Conservation (phyloP, 176 grass and related monocot genomes). For the Musa beccarii region DNA sequence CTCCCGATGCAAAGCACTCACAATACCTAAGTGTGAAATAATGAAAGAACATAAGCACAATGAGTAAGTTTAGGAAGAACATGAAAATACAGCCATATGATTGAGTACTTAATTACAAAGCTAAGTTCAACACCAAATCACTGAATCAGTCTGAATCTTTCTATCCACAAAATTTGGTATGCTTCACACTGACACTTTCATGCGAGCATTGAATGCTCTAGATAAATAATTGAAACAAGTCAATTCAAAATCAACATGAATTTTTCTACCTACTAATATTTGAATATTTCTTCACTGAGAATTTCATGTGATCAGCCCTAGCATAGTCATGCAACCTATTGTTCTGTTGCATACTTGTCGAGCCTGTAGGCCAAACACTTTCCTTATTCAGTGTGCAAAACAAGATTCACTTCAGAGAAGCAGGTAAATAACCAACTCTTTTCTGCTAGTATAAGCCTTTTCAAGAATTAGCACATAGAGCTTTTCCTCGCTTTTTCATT, state of each 20-base stretch:
- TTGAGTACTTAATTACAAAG: not conserved
- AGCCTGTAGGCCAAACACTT: not conserved
- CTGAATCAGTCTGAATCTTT: not conserved
- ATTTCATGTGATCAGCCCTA: too few species aligned
- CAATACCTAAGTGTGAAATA: slow-evolving; percentile 54
- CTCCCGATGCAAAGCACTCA: slow-evolving; percentile 86
- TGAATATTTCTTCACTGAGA: not conserved
- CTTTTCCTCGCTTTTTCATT: not conserved
- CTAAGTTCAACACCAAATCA: not conserved
- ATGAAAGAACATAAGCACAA: slow-evolving; percentile 7
- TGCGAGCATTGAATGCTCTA: not conserved
- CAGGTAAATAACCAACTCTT: not conserved
- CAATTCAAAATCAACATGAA: not conserved
- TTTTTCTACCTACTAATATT: not conserved
- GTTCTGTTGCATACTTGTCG: too few species aligned
- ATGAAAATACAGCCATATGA: not conserved
- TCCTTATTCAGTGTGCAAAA: not conserved
- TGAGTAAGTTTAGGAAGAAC: not conserved
- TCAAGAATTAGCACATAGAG: not conserved
- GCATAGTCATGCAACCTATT: too few species aligned
- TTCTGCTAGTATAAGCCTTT: not conserved
- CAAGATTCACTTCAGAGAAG: not conserved
- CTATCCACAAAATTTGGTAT: not conserved
- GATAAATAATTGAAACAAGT: not conserved
- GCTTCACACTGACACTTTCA: not conserved